Evolutionary conservation across 2,329 filamentous ascomycete genomes (phyloP).

Genomic region (Colletotrichum sp.): DNA sequence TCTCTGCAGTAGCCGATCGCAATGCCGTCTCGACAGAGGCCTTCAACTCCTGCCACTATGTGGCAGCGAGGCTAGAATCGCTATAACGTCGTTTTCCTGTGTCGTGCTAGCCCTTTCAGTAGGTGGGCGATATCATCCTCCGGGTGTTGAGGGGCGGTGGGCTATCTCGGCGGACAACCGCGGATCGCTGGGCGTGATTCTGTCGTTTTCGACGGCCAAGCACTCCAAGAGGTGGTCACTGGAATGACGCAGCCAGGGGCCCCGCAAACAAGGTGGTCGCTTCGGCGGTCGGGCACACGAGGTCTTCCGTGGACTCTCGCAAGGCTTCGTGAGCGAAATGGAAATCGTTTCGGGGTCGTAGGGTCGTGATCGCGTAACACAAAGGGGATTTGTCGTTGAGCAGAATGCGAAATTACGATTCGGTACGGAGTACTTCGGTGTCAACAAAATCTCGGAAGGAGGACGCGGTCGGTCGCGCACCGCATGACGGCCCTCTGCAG

Average conservation of each 20-base stretch:
- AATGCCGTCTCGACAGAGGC: not conserved
- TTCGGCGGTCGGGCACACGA: not conserved
- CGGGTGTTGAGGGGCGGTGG: not conserved
- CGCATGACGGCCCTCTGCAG: constrained; percentile 20
- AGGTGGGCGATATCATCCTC: not conserved
- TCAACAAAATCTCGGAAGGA: constrained; percentile 22
- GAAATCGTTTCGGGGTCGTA: constrained; percentile 9
- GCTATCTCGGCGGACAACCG: not conserved
- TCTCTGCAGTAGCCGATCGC: not conserved
- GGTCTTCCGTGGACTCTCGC: not conserved
- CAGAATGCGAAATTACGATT: constrained; percentile 16
- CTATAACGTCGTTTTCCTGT: not conserved
- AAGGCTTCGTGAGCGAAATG: not conserved
- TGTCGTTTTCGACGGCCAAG: constrained; percentile 5
- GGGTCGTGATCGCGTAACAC: constrained; percentile 18
- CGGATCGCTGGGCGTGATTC: constrained; percentile 6
- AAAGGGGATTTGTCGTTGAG: constrained; percentile 15
- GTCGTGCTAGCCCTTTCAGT: not conserved
- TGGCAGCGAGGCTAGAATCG: not conserved
- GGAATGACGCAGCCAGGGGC: constrained; percentile 18
- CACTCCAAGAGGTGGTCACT: not conserved
- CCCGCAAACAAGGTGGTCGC: constrained; percentile 5
- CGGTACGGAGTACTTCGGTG: constrained; percentile 14
- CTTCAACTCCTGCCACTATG: not conserved
- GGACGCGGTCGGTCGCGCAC: constrained; percentile 23